Base-by-base conservation (phyloP, 1,139 yeast species). In the Hyphopichia fennica region DNA sequence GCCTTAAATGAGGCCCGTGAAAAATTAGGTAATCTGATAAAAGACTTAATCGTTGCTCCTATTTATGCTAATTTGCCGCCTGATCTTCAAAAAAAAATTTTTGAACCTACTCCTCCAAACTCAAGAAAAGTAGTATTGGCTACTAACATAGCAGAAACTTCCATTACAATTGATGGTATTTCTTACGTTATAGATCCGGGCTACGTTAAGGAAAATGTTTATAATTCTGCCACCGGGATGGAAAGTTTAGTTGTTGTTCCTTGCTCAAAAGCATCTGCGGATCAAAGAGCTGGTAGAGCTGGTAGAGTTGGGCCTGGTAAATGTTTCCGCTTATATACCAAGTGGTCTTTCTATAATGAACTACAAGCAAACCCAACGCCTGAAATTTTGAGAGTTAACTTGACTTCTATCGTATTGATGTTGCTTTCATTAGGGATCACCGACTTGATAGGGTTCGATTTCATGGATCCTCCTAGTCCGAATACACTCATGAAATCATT, bases 301-400 rank as follows among this genome's bases (percentile, higher is more conserved):
- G 99, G 99, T 7, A 82, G 99, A 69, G 87, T 90, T 5, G 96
- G 96, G 0, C 96, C 98, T 0, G 99, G 99, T 0, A 90, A 89
- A 59, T 93, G 99, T 59, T 95, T 84, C 58, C 65, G 99, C 38
- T 67, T 95, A 19, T 93, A 79, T 58, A 91, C 99, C 0, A 90
- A 88, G 58, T 83, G 93, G 82, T 84, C 96, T 0, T 93, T 82
- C 56, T 72, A 77, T 50, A 77, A 88, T 54, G 97, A 90, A 53
- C 63, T 91, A 41, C 88, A 88, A 11, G 68, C 75, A 4, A 86
- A 84, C 58, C 89, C 96, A 2, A 80, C 85, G 0, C 98, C 99
- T 0, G 99, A 95, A 56, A 90, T 93, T 13, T 63, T 89, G 38
- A 67, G 99, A 37, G 85, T 91, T 1, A 91, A 93, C 56, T 64